A percentile compares a stretch with the other conserved stretches of the same genome.
These are phyloP conservation scores for Fusarium torreyae DNA, from an alignment of 2,329 filamentous ascomycete species.

Conservation along the genomic window DNA sequence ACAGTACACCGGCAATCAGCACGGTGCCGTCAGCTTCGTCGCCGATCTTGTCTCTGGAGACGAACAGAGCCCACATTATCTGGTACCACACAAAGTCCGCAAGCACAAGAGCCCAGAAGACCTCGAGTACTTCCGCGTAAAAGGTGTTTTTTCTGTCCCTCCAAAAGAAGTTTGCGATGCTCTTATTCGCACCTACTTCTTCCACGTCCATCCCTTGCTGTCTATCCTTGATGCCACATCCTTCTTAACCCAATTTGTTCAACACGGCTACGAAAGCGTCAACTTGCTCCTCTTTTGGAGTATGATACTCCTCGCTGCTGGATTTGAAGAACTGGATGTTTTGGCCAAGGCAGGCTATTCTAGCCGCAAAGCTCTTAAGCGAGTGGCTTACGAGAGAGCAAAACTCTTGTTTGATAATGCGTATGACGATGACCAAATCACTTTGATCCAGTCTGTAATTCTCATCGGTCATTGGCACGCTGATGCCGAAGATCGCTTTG, in stretches of 20 bases:
- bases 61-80: constrained; percentile 19
- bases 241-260: constrained; percentile 36
- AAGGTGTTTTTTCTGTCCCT: constrained; percentile 39
- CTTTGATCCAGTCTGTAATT: constrained; percentile 59
- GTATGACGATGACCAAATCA: constrained; percentile 57
- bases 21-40: constrained; percentile 2
- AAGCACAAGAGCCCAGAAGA: constrained; percentile 24
- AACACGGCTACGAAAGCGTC: constrained; percentile 26
- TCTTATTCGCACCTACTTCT: constrained; percentile 45
- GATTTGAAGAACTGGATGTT: constrained; percentile 10
- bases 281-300: constrained; percentile 49
- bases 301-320: constrained; percentile 52
- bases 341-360: constrained; percentile 8
- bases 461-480: constrained; percentile 61
- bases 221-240: constrained; percentile 43
- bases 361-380: constrained; percentile 25
- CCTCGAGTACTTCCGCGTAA: constrained; percentile 26
- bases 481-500: constrained; percentile 58
- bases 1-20: constrained; percentile 1
- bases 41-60: background rate
- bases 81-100: constrained; percentile 23
- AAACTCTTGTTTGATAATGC: constrained; percentile 52
- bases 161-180: constrained; percentile 25
- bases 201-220: constrained; percentile 47
- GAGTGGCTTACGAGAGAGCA: constrained; percentile 23